Percentiles rank a stretch among this genome's conserved stretches.
Conservation (phyloP, 1,284 basidiomycete genomes). For the Xanthoconium separans region DNA sequence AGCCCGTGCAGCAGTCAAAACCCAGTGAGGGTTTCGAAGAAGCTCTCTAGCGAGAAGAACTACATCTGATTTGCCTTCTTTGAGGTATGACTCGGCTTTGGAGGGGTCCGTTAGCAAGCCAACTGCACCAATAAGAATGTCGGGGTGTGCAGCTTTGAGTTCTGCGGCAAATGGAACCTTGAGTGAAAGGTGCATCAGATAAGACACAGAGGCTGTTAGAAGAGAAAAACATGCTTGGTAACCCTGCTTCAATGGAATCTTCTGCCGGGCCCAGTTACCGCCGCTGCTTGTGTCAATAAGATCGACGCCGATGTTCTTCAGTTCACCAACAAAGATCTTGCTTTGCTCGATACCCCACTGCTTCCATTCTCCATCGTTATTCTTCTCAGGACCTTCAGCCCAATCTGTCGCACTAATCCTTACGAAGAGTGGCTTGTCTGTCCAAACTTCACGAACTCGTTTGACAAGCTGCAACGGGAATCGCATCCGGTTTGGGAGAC, state of each 20-base stretch:
- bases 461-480: conserved; percentile 60
- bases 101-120: conserved; percentile 68
- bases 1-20: conserved; percentile 51
- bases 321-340: conserved; percentile 53
- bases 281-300: conserved; percentile 71
- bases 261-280: conserved; percentile 64
- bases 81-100: conserved; percentile 67
- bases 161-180: conserved; percentile 71
- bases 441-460: conserved; percentile 56
- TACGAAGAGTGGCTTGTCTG: conserved; percentile 69
- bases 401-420: conserved; percentile 77
- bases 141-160: conserved; percentile 62
- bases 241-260: conserved; percentile 57
- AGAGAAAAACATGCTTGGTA: conserved; percentile 53
- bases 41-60: conserved; percentile 69
- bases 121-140: conserved; percentile 63
- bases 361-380: conserved; percentile 54
- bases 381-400: conserved; percentile 69
- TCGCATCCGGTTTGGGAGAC: conserved; percentile 71
- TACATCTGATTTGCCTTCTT: conserved; percentile 66
- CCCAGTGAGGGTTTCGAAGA: conserved; percentile 58
- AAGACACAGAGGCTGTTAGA: neutral
- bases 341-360: conserved; percentile 81
- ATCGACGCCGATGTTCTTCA: conserved; percentile 66
- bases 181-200: neutral